Evolutionary conservation across 2,329 filamentous ascomycete species (phyloP).

Genomic region (Massarina eburnea): DNA sequence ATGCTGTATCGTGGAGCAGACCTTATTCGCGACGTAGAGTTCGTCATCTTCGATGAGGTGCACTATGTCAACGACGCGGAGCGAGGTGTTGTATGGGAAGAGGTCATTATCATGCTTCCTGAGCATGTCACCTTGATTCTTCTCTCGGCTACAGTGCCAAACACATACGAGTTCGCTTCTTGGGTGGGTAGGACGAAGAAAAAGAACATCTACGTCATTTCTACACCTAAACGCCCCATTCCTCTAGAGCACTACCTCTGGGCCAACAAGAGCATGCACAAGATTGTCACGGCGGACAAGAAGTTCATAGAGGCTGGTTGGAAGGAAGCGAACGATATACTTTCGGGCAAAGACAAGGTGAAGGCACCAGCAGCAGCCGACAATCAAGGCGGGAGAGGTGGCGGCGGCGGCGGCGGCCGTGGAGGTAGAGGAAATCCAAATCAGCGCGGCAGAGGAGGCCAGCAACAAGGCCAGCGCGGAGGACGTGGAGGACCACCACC

Average conservation of each 20-base stretch:
- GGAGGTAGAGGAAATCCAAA: conserved; percentile 54
- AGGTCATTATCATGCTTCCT: conserved; percentile 99
- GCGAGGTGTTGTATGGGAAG: conserved; percentile 97
- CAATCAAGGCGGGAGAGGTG: conserved; percentile 55
- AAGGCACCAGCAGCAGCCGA: conserved; percentile 58
- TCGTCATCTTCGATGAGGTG: conserved; percentile 98
- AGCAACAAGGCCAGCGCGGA: conserved; percentile 48
- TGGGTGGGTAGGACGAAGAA: conserved; percentile 98
- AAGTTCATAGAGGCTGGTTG: conserved; percentile 89
- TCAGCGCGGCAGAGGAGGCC: conserved; percentile 50
- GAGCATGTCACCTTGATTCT: conserved; percentile 96
- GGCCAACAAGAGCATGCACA: conserved; percentile 89
- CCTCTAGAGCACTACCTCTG: conserved; percentile 95
- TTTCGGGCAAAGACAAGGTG: conserved; percentile 79
- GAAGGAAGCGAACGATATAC: conserved; percentile 85
- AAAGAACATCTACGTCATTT: conserved; percentile 99
- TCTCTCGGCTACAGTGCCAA: conserved; percentile 93
- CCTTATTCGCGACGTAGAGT: conserved; percentile 94
- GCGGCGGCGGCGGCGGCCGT: conserved; percentile 48
- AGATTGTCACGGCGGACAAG: conserved; percentile 93
- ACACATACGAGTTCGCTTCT: conserved; percentile 95
- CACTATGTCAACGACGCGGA: conserved; percentile 98
- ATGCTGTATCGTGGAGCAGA: conserved; percentile 98
- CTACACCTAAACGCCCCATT: conserved; percentile 90
- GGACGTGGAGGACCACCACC: conserved; percentile 55